phyloP scores from a whole-genome alignment of 441 rosid genomes.

The Raphanus hybrid region DNA sequence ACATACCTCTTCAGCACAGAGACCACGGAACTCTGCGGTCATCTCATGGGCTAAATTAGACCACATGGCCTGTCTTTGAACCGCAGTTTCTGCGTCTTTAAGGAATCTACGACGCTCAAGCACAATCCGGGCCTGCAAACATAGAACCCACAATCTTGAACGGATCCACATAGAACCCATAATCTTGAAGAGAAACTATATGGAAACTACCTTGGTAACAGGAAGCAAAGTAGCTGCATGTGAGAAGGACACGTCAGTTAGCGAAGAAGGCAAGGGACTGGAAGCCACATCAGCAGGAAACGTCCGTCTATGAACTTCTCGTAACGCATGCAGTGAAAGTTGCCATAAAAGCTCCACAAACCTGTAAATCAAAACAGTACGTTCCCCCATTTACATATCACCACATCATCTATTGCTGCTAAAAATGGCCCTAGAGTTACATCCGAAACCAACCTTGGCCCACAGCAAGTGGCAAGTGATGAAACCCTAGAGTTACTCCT shows the following conservation, averaged over 20 bases:
- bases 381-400: constrained; percentile 2
- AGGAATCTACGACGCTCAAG: constrained; percentile 94
- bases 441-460: constrained; percentile 72
- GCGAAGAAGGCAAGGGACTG: constrained; percentile 88
- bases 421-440: background rate
- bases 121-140: constrained; percentile 92
- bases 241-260: constrained; percentile 97
- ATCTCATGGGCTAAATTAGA: constrained; percentile 99
- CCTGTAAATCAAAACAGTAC: constrained; percentile 57
- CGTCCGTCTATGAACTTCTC: constrained; percentile 96
- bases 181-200: background rate
- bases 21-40: constrained; percentile 99
- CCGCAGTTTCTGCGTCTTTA: constrained; percentile 94
- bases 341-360: constrained; percentile 99
- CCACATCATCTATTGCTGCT: background rate
- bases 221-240: constrained; percentile 99
- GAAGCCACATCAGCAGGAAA: constrained; percentile 89
- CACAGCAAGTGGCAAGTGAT: constrained; percentile 98
- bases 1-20: constrained; percentile 97
- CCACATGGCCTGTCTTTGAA: constrained; percentile 98
- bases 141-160: constrained; percentile 3
- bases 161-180: constrained; percentile 10
- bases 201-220: constrained; percentile 75
- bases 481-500: constrained; percentile 99
- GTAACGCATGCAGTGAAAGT: constrained; percentile 95